These are phyloP conservation scores for Monascus purpureus DNA, from an alignment of 495 filamentous ascomycete species.

Conservation along the genomic window DNA sequence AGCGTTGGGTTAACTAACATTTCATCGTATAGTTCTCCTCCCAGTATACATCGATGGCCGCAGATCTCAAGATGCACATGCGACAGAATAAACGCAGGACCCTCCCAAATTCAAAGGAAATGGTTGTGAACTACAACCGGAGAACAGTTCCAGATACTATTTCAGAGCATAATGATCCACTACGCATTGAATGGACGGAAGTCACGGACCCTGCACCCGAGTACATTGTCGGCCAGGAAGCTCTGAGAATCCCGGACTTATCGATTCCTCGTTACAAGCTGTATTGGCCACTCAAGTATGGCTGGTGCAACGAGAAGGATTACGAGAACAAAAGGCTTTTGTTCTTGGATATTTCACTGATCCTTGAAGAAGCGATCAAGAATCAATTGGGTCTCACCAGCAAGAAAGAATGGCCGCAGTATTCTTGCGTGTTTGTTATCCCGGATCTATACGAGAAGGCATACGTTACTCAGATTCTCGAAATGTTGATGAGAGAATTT, in stretches of 20 bases:
- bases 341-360: slow-evolving; percentile 70
- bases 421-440: slow-evolving; percentile 87
- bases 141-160: slow-evolving; percentile 70
- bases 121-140: slow-evolving; percentile 85
- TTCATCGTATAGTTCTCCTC: slow-evolving; percentile 42
- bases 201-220: slow-evolving; percentile 51
- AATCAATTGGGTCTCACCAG: slow-evolving; percentile 63
- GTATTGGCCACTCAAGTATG: slow-evolving; percentile 79
- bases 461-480: slow-evolving; percentile 71
- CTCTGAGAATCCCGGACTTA: slow-evolving; percentile 72
- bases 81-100: slow-evolving; percentile 83
- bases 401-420: slow-evolving; percentile 72
- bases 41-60: slow-evolving; percentile 67
- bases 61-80: slow-evolving; percentile 80
- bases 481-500: slow-evolving; percentile 76
- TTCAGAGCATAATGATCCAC: slow-evolving; percentile 81
- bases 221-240: slow-evolving; percentile 67
- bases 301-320: slow-evolving; percentile 80
- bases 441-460: slow-evolving; percentile 91
- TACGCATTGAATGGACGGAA: slow-evolving; percentile 92
- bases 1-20: too few species aligned
- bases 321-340: slow-evolving; percentile 63
- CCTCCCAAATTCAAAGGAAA: slow-evolving; percentile 86
- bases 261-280: slow-evolving; percentile 85
- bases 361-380: slow-evolving; percentile 76